Conservation (phyloP, 345 rosid genomes). For the Citrus reticulata region DNA sequence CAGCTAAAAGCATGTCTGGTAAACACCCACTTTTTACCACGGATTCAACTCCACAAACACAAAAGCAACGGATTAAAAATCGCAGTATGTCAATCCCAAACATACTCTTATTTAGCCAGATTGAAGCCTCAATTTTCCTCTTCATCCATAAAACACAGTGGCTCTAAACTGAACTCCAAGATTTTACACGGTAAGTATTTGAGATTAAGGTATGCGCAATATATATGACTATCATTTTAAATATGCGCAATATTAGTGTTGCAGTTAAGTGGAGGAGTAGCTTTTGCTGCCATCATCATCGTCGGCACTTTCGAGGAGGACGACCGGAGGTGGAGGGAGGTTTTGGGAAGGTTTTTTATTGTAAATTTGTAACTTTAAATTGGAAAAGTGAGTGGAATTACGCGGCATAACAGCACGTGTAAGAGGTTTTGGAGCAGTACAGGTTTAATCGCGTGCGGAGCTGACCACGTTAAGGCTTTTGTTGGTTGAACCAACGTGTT, state of each 20-base stretch:
- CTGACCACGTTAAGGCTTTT: background rate
- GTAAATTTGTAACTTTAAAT: background rate
- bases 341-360: background rate
- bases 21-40: too few relatives aligned
- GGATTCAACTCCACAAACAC: too few relatives aligned
- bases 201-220: background rate
- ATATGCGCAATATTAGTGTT: background rate
- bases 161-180: background rate
- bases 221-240: too few relatives aligned
- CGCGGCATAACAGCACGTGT: background rate
- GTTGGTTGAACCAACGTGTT: too few relatives aligned
- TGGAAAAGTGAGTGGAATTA: background rate
- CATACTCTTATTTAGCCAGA: too few relatives aligned
- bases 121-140: too few relatives aligned
- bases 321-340: background rate
- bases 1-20: too few relatives aligned
- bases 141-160: too few relatives aligned
- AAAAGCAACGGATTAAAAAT: too few relatives aligned
- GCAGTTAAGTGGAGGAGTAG: conserved; percentile 13
- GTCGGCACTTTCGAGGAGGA: conserved; percentile 14
- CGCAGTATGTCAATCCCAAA: too few relatives aligned
- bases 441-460: background rate
- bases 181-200: background rate
- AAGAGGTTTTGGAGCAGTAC: background rate
- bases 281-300: conserved; percentile 13